These are phyloP conservation scores for Trichoderma sp. DNA, from an alignment of 2,329 filamentous ascomycete genomes.

Conservation along the genomic window DNA sequence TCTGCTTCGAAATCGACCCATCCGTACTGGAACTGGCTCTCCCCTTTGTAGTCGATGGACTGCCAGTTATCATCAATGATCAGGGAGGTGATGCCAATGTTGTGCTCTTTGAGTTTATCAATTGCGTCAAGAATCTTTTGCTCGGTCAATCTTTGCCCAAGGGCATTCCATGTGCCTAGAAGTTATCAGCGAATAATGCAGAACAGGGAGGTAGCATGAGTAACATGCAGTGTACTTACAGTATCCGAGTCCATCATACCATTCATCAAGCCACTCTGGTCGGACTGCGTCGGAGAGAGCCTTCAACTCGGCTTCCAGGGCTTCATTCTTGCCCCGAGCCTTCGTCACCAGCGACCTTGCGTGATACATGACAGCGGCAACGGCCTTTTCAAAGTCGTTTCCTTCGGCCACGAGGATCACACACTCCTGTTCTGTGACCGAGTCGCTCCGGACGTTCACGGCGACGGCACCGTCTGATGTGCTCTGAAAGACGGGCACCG, in stretches of 20 bases:
- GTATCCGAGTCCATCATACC: conserved; percentile 91
- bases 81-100: conserved; percentile 78
- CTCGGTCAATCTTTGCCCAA: conserved; percentile 81
- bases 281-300: conserved; percentile 53
- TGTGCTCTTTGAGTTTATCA: conserved; percentile 67
- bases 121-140: conserved; percentile 77
- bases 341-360: conserved; percentile 61
- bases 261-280: conserved; percentile 75
- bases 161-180: conserved; percentile 83
- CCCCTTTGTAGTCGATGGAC: conserved; percentile 59
- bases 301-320: conserved; percentile 51
- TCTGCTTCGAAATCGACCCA: conserved; percentile 90
- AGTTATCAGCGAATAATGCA: neutral
- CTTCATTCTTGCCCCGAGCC: conserved; percentile 47
- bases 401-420: conserved; percentile 72
- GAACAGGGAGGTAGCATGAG: neutral
- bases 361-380: conserved; percentile 83
- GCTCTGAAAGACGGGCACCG: conserved; percentile 69
- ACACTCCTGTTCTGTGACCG: conserved; percentile 54
- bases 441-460: conserved; percentile 73
- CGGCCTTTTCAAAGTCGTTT: conserved; percentile 71
- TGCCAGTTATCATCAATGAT: conserved; percentile 99
- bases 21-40: conserved; percentile 59
- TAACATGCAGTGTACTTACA: conserved; percentile 55
- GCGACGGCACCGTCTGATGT: conserved; percentile 66